Evolutionary conservation across 768 basidiomycete genomes (phyloP), one percentile per base, ranked within the genome.

Genomic region (Podaxis sp.): DNA sequence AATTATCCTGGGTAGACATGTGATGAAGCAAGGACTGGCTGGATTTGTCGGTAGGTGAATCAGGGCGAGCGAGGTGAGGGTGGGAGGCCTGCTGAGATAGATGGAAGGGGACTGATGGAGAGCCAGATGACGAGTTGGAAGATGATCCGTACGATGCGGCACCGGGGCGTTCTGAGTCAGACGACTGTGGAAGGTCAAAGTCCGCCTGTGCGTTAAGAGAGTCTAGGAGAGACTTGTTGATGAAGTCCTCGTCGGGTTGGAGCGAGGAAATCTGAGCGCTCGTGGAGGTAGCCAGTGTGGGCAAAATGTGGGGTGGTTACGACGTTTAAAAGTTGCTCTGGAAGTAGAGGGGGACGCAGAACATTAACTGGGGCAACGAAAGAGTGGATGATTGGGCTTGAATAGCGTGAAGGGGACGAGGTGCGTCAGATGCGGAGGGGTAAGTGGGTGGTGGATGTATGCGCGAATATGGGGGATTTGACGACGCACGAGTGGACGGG

Each of bases 171-270:
- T 84, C 79, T 59, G 81, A 77, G 73, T 84, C 83, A 53, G 80
- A 76, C 50, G 81, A 77, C 37, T 74, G 79, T 59, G 79, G 70
- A 50, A 88, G 89, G 72, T 91, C 90, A 59, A 89, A 82, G 82
- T 92, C 90, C 54, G 87, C 90, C 74, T 90, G 86, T 57, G 87
- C 89, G 82, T 93, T 86, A 70, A 93, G 82, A 44, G 87, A 89
- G 73, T 90, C 91, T 66, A 93, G 76, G 61, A 93, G 82, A 57
- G 90, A 91, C 72, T 87, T 87, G 78, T 92, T 93, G 71, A 93
- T 91, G 68, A 87, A 86, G 74, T 89, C 90, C 83, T 93, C 91
- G 83, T 86, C 88, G 59, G 74, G 28, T 32, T 32, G 71, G 63
- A 71, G 77, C 67, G 74, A 76, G 65, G 68, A 70, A 64, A 69